phyloP scores from a whole-genome alignment of 2,329 filamentous ascomycete genomes.

The Mariannaea elegans region DNA sequence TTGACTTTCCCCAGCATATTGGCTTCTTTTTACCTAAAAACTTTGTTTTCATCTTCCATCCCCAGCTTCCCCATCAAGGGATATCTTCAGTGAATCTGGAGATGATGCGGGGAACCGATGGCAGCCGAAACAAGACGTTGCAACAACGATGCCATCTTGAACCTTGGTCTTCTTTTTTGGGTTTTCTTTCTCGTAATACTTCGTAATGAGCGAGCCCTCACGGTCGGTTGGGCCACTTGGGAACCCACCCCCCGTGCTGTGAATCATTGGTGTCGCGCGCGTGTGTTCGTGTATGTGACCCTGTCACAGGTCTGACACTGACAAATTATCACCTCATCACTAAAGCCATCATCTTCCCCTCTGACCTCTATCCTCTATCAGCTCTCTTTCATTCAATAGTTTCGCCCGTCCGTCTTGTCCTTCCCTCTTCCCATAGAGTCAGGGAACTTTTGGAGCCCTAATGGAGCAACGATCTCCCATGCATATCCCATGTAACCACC shows the following conservation, averaged over 20 bases:
- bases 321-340: neutral
- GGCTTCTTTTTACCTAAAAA: neutral
- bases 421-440: neutral
- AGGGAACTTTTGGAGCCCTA: slow-evolving; percentile 14
- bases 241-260: too few species aligned
- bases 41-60: neutral
- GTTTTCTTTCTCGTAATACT: neutral
- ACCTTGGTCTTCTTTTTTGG: neutral
- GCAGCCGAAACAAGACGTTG: neutral
- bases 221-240: too few species aligned
- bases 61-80: slow-evolving; percentile 9
- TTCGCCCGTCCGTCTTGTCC: neutral
- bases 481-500: neutral
- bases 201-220: neutral
- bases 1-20: neutral
- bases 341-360: neutral
- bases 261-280: too few species aligned
- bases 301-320: neutral
- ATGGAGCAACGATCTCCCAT: slow-evolving; percentile 15
- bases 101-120: slow-evolving; percentile 8
- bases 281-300: neutral
- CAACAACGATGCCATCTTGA: neutral
- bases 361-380: too few species aligned
- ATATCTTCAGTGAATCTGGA: neutral
- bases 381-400: neutral